Base-by-base conservation (phyloP, 1,284 basidiomycete genomes). In the Ustilago lituana region DNA sequence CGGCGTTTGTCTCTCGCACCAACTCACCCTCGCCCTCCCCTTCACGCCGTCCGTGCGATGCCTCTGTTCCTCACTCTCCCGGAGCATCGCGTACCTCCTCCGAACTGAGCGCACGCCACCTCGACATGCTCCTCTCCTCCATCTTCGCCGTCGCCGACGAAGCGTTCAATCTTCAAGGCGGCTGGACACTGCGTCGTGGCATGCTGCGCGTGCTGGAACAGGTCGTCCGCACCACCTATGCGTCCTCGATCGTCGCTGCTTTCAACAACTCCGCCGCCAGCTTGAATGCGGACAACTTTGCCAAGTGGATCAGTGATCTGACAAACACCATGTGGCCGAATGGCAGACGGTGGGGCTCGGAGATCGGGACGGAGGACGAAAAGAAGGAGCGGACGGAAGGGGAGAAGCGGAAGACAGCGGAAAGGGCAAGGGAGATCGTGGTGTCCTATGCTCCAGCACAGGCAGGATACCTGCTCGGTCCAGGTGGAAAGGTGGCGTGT, bases 61-160 rank as follows among this genome's bases (percentile, higher is more conserved):
- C 35, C 7, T 9, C 33, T 19, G 10, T 7, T 26, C n/a, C 12
- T 23, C 32, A 12, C 31, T 23, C 20, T 20, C 26, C 24, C 29
- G n/a, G 22, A 15, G 15, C 40, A 5, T 43, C 7, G 7, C 36
- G 36, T 3, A 15, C 43, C 4, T 14, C 49, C 6, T 53, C 57
- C 9, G 50, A 64, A 22, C 61, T 78, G 32, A 64, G 69, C 26
- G 48, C 73, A 1, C 49, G 62, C 1, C 78, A 82, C 29, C 61
- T 83, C 14, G 78, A 82, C 60, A 75, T 74, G 59, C 59, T 83
- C 7, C 70, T 83, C 11, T 74, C 78, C 6, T 77, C 78, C 20
- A 62, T 80, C n/a, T 81, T 83, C 66, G 76, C 76, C 10, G 79
- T 82, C 10, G 75, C 78, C 2, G 76, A 82, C 46, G 81, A 82